Evolutionary conservation across 2,329 filamentous ascomycete genomes (phyloP), one percentile per base, ranked within the genome.

Genomic region (Fusarium coffeatum): DNA sequence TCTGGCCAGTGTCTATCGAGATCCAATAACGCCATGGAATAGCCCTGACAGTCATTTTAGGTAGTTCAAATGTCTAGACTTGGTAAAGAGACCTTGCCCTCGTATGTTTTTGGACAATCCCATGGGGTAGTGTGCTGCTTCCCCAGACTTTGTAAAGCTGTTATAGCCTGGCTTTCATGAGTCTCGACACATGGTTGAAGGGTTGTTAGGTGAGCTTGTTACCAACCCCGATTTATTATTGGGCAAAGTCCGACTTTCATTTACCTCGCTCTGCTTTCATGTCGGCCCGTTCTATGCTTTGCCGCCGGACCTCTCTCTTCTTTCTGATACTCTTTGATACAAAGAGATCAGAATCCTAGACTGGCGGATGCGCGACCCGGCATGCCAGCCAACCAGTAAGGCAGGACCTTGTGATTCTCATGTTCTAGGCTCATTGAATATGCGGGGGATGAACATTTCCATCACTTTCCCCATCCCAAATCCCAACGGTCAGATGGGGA

Each of bases 341-440:
- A 40, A 27, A 40, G 18, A 46, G 37, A 50, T 51, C 25, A 59
- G 59, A 55, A 55, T 72, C 64, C 67, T 62, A 63, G 48, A 51
- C 49, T 53, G 46, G 43, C 65, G 68, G 70, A 34, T 73, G 51
- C 50, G 50, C 43, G 54, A 72, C 45, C 66, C 62, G 62, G 53
- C 32, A 72, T 55, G 48, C 59, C 59, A 60, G 28, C 53, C 64
- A 50, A 47, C 59, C 59, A 59, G 37, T 47, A 61, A 50, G 59
- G 53, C 50, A 60, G 59, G 25, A 25, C 34, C 37, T 37, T 41
- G 47, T 58, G 43, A 22, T 40, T 49, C 18, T 32, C 49, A 34
- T 46, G 46, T 51, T 58, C 40, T 27, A 53, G 28, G 32, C 41
- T 59, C 34, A 22, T 56, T 45, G 22, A 51, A 45, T 64, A 54